Percentiles rank a stretch among this genome's conserved stretches.
phyloP scores from a whole-genome alignment of 768 basidiomycete species.

The Psilocybe azurescens region DNA sequence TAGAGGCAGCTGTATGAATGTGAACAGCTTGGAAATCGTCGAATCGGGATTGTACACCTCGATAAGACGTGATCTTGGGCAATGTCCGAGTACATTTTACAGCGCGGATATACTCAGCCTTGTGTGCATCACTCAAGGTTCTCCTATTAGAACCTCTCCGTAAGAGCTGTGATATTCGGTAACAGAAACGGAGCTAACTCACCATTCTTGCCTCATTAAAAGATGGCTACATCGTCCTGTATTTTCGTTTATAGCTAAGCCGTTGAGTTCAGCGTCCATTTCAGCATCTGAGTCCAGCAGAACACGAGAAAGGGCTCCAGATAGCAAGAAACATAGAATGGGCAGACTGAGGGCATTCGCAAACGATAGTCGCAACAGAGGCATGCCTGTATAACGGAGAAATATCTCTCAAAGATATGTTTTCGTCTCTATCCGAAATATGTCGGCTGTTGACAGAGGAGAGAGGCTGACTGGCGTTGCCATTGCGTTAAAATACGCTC shows the following conservation, averaged over 20 bases:
- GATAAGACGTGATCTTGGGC: conserved; percentile 24
- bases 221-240: not conserved
- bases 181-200: not conserved
- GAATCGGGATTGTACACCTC: conserved; percentile 33
- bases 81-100: conserved; percentile 33
- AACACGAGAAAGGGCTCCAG: not conserved
- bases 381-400: no score
- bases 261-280: not conserved
- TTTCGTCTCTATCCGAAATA: no score
- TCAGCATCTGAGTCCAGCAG: not conserved
- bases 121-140: conserved; percentile 21
- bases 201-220: not conserved
- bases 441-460: no score
- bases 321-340: no score
- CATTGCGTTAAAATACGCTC: no score
- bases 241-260: not conserved
- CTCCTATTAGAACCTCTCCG: conserved; percentile 23
- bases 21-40: conserved; percentile 43
- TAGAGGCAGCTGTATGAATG: conserved; percentile 28
- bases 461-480: no score
- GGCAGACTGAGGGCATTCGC: no score
- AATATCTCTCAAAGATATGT: no score
- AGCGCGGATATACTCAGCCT: conserved; percentile 31
- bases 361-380: no score
- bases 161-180: not conserved